Evolutionary conservation across 441 rosid genomes (phyloP), one percentile per base, ranked within the genome.

Genomic region (California macrophylla): DNA sequence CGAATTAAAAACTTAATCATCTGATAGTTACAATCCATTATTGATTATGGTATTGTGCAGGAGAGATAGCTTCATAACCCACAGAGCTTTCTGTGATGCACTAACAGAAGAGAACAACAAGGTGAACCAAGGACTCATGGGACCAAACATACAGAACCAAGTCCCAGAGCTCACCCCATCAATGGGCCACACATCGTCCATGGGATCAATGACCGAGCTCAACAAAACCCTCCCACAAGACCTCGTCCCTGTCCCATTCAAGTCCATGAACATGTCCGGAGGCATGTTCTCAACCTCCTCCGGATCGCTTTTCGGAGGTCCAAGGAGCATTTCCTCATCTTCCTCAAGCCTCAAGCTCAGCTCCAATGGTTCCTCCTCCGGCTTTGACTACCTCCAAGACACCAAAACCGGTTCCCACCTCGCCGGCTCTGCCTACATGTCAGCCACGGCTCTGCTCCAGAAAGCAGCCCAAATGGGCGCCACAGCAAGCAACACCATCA

Each of bases 391-490:
- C 66, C 79, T 79, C 15, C 89, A 83, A 64, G 87, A 80, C 7
- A 69, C 75, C 29, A 82, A 79, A 74, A 74, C 42, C 3, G 82
- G 81, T 12, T 36, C 73, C 65, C 83, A 64, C 12, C 64, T 75
- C 40, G 38, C 77, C 0, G 80, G 77, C 16, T 61, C 82, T 0
- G 79, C 84, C 62, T 83, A 79, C 75, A 82, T 84, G 86, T 86
- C 90, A 7, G 90, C 88, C 0, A 84, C 90, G 0, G 86, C 88
- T 2, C 66, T 84, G 72, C 65, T 86, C 61, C 86, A 82, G 67
- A 84, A 82, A 62, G 90, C 88, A 0, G 90, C 88, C 6, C 88
- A 86, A 69, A 82, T 86, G 85, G 90, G 85, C 47, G 85, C 87
- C 30, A 82, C 88, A 2, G 86, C 90, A 10, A 85, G 86, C 78